Percentiles rank a stretch among this genome's conserved stretches.
Conservation (phyloP, 306 rosid genomes). For the Trichosanthes cucumerina region DNA sequence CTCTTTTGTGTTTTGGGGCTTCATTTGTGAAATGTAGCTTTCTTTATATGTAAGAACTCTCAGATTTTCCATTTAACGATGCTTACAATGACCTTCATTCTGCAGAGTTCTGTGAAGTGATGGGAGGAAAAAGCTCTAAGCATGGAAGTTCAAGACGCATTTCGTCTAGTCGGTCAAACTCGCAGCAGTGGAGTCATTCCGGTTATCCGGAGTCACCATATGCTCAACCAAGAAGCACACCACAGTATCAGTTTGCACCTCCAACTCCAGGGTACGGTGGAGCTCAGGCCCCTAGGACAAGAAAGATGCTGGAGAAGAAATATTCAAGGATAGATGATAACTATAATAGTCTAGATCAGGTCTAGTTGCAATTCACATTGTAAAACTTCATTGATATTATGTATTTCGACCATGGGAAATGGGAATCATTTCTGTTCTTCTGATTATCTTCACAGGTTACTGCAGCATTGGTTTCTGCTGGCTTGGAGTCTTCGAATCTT, state of each 20-base stretch:
- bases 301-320: constrained; percentile 40
- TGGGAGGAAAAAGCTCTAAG: constrained; percentile 76
- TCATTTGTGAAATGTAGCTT: not conserved
- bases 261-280: constrained; percentile 35
- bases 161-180: constrained; percentile 29
- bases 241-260: constrained; percentile 30
- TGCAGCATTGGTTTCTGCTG: constrained; percentile 69
- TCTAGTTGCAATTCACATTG: constrained; percentile 11
- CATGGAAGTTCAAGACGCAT: constrained; percentile 28
- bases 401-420: not conserved
- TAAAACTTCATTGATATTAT: not conserved
- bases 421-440: not conserved
- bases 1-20: not conserved
- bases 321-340: constrained; percentile 62
- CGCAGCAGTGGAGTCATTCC: constrained; percentile 30
- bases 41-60: not conserved
- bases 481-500: constrained; percentile 88
- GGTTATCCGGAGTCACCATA: constrained; percentile 37
- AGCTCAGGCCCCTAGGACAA: constrained; percentile 28
- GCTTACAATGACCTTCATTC: not conserved
- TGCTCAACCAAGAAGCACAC: constrained; percentile 28
- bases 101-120: constrained; percentile 24
- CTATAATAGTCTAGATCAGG: constrained; percentile 68
- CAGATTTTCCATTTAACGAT: not conserved
- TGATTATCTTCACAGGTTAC: constrained; percentile 48